Evolutionary conservation across 23 red algal species (phyloP).

Genomic region (Gracilariopsis chorda): DNA sequence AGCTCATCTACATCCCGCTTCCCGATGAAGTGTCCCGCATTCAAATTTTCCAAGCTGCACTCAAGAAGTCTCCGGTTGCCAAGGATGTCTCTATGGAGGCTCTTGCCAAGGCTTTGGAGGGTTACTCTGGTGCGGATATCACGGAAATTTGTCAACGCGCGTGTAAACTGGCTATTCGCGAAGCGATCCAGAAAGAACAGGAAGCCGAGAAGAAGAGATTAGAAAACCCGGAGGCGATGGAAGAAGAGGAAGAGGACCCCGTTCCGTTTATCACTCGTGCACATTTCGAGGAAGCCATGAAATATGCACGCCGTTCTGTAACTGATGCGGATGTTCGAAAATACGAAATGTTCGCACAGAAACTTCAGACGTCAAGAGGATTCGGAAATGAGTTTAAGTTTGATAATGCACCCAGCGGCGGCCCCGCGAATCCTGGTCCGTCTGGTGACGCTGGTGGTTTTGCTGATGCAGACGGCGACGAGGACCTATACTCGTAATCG

Average conservation of each 20-base stretch:
- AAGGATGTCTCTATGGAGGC: conserved; percentile 86
- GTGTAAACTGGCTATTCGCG: conserved; percentile 97
- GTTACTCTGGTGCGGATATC: conserved; percentile 98
- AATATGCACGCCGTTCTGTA: conserved; percentile 90
- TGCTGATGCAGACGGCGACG: conserved; percentile 60
- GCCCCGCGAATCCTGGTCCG: conserved; percentile 5
- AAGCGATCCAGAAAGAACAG: conserved; percentile 90
- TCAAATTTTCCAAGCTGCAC: conserved; percentile 91
- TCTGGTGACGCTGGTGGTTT: conserved; percentile 40
- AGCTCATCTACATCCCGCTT: conserved; percentile 97
- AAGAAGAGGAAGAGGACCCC: conserved; percentile 85
- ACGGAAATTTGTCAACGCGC: conserved; percentile 99
- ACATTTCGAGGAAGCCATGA: conserved; percentile 99
- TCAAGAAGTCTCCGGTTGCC: conserved; percentile 93
- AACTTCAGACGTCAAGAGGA: conserved; percentile 89
- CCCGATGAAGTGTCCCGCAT: conserved; percentile 87
- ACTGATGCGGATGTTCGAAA: conserved; percentile 96
- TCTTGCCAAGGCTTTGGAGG: conserved; percentile 83
- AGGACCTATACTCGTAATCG: conserved; percentile 74
- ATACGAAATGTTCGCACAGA: conserved; percentile 97
- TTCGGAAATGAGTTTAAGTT: conserved; percentile 99
- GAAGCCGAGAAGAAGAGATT: conserved; percentile 63
- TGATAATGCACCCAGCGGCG: conserved; percentile 37
- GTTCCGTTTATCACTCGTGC: conserved; percentile 90
- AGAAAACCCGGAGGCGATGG: conserved; percentile 82